phyloP scores from a whole-genome alignment of 1,139 yeast genomes.

The Suhomyces chickasaworum region DNA sequence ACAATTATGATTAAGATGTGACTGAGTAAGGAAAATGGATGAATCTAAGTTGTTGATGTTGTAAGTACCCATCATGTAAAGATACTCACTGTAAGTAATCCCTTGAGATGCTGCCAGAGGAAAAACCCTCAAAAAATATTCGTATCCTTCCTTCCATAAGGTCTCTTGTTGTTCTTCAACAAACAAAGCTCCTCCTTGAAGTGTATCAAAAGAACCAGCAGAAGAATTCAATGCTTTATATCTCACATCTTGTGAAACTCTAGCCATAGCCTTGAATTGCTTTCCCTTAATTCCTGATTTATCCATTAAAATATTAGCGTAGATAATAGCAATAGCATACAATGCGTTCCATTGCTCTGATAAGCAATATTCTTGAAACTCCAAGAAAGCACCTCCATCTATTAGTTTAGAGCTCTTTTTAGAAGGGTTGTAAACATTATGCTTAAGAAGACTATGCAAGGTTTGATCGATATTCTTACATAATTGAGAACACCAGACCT shows the following conservation, averaged over 20 bases:
- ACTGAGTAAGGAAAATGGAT: slow-evolving; percentile 59
- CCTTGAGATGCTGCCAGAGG: slow-evolving; percentile 32
- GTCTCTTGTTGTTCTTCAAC: slow-evolving; percentile 59
- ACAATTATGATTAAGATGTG: slow-evolving; percentile 78
- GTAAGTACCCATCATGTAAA: slow-evolving; percentile 67
- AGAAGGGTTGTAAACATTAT: slow-evolving; percentile 36
- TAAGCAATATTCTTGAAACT: slow-evolving; percentile 61
- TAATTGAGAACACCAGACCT: slow-evolving; percentile 68
- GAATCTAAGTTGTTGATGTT: slow-evolving; percentile 74
- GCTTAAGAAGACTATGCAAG: slow-evolving; percentile 63
- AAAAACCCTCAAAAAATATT: slow-evolving; percentile 52
- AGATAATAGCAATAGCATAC: slow-evolving; percentile 62
- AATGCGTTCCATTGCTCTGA: slow-evolving; percentile 71
- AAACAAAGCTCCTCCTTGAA: slow-evolving; percentile 52
- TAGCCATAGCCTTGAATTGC: slow-evolving; percentile 66
- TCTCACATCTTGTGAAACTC: slow-evolving; percentile 67
- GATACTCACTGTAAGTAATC: slow-evolving; percentile 55
- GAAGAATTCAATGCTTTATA: slow-evolving; percentile 61
- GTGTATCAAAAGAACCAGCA: slow-evolving; percentile 56
- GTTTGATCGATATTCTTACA: slow-evolving; percentile 59
- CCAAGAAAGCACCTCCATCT: slow-evolving; percentile 52
- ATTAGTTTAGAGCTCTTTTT: slow-evolving; percentile 33
- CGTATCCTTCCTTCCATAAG: slow-evolving; percentile 62
- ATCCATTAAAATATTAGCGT: slow-evolving; percentile 52
- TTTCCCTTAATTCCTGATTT: slow-evolving; percentile 39